Conservation (phyloP, 495 filamentous ascomycete species). For the Talaromyces proteolyticus region DNA sequence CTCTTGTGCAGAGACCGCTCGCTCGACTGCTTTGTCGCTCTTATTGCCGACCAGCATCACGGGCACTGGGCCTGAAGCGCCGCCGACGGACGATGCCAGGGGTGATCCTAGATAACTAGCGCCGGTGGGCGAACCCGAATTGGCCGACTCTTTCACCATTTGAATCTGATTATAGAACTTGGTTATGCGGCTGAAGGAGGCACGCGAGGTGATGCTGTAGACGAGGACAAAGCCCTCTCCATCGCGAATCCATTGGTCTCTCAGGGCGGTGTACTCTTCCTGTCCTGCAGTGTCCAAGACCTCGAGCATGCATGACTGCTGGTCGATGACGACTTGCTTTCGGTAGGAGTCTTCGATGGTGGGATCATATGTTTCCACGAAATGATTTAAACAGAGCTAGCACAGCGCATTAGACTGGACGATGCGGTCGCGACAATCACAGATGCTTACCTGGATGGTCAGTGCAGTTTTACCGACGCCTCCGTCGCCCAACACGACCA, state of each 20-base stretch:
- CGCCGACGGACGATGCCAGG: constrained; percentile 54
- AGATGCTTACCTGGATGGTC: constrained; percentile 80
- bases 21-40: constrained; percentile 90
- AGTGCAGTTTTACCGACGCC: constrained; percentile 95
- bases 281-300: constrained; percentile 98
- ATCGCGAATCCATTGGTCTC: constrained; percentile 98
- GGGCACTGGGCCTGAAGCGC: constrained; percentile 63
- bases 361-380: constrained; percentile 88
- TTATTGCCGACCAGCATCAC: constrained; percentile 99
- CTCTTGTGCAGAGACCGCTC: constrained; percentile 95
- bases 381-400: constrained; percentile 72
- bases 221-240: constrained; percentile 97
- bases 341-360: constrained; percentile 97
- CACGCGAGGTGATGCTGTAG: constrained; percentile 94
- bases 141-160: constrained; percentile 90
- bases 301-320: constrained; percentile 96
- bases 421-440: constrained; percentile 3
- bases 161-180: constrained; percentile 96
- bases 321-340: constrained; percentile 97
- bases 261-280: constrained; percentile 95
- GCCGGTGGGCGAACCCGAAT: constrained; percentile 58
- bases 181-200: constrained; percentile 90
- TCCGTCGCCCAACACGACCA: constrained; percentile 94
- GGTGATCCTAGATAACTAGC: constrained; percentile 59
- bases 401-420: constrained; percentile 11